phyloP scores from a whole-genome alignment of 768 basidiomycete species.

The Macrolepiota fuliginosa region DNA sequence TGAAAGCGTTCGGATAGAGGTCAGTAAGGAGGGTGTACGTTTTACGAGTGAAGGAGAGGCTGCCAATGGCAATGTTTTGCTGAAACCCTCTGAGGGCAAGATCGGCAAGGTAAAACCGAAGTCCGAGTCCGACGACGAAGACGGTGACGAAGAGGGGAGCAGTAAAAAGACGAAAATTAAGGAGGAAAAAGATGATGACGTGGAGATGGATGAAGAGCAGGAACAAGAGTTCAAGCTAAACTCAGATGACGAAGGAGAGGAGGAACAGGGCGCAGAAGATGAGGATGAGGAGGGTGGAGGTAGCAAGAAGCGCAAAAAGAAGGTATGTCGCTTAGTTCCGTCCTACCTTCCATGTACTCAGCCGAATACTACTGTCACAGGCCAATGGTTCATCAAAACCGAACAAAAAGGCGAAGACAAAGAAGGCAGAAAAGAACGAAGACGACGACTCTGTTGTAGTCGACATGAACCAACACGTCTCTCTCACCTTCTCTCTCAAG shows the following conservation, averaged over 20 bases:
- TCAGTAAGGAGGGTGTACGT: constrained; percentile 91
- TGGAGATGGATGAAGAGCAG: constrained; percentile 44
- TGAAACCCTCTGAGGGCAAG: constrained; percentile 71
- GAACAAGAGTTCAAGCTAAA: constrained; percentile 39
- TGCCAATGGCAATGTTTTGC: constrained; percentile 83
- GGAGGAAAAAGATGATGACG: constrained; percentile 43
- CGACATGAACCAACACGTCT: constrained; percentile 88
- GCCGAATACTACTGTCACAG: constrained; percentile 20
- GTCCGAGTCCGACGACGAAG: constrained; percentile 35
- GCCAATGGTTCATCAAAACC: constrained; percentile 39
- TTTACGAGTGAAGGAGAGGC: constrained; percentile 94
- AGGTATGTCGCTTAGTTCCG: constrained; percentile 31
- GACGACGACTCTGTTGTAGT: constrained; percentile 59
- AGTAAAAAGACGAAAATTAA: constrained; percentile 42
- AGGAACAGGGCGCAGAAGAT: constrained; percentile 51
- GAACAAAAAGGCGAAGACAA: constrained; percentile 52
- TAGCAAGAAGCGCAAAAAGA: constrained; percentile 75
- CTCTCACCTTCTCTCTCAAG: constrained; percentile 93
- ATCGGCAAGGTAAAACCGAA: constrained; percentile 39
- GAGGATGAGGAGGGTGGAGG: constrained; percentile 46
- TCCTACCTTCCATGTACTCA: constrained; percentile 6
- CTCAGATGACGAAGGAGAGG: constrained; percentile 53
- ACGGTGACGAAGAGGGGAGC: constrained; percentile 34
- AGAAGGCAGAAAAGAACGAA: constrained; percentile 51
- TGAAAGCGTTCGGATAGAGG: constrained; percentile 94